Evolutionary conservation across 257 asterid species (phyloP).

Genomic region (Avicennia marina): DNA sequence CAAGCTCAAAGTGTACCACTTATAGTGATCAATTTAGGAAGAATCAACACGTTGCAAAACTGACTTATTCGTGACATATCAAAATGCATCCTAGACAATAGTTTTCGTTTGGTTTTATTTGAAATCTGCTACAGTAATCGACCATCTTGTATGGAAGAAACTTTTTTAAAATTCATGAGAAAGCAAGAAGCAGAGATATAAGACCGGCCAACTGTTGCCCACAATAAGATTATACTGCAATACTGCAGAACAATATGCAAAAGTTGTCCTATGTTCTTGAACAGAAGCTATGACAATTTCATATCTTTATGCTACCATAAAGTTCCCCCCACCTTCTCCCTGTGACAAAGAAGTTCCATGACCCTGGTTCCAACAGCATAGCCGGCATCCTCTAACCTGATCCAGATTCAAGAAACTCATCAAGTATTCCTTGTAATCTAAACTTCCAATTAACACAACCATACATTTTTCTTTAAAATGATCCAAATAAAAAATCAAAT

Average conservation of each 20-base stretch:
- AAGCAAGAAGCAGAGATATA: not conserved
- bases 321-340: constrained; percentile 68
- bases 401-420: constrained; percentile 15
- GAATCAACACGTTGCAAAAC: not conserved
- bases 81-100: not conserved
- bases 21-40: not conserved
- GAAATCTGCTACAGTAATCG: not conserved
- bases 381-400: constrained; percentile 85
- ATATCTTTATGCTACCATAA: no score
- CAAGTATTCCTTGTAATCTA: not conserved
- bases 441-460: not conserved
- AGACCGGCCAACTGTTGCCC: not conserved
- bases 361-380: constrained; percentile 76
- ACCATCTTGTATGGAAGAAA: no score
- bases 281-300: no score
- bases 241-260: no score
- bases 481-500: not conserved
- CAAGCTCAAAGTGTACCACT: no score
- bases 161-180: no score
- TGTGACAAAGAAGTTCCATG: constrained; percentile 77
- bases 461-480: not conserved
- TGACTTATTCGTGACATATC: constrained; percentile 6
- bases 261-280: no score
- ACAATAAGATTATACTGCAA: not conserved
- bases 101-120: not conserved